phyloP scores from a whole-genome alignment of 352 stramenopile species.

The Pythium scleroteichum region DNA sequence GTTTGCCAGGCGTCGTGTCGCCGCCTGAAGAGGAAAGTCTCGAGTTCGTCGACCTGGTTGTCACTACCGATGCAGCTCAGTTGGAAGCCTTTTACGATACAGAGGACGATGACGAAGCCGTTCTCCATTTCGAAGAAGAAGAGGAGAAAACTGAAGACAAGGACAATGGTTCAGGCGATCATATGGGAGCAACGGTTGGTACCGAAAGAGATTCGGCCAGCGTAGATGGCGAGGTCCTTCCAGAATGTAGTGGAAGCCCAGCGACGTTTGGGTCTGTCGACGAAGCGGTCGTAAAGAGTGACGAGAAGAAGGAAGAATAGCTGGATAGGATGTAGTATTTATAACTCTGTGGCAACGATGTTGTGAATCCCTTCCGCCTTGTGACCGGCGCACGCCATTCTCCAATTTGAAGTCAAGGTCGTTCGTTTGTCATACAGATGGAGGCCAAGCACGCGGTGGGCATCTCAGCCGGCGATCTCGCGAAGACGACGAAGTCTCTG shows the following conservation, averaged over 20 bases:
- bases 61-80: slow-evolving; percentile 56
- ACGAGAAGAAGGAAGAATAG: neutral
- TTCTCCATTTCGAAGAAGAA: slow-evolving; percentile 25
- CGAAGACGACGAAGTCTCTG: slow-evolving; percentile 60
- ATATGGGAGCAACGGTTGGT: neutral
- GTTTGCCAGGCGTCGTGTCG: slow-evolving; percentile 13
- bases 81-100: slow-evolving; percentile 82
- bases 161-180: neutral
- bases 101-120: slow-evolving; percentile 32
- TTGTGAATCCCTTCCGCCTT: slow-evolving; percentile 3
- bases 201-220: neutral
- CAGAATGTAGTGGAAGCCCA: slow-evolving; percentile 1
- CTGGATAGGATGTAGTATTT: slow-evolving; percentile 7
- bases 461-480: slow-evolving; percentile 60
- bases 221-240: neutral
- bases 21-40: slow-evolving; percentile 42
- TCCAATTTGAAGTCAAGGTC: neutral
- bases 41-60: slow-evolving; percentile 72
- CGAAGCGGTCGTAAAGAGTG: neutral
- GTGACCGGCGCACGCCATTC: neutral
- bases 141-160: slow-evolving; percentile 36
- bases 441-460: slow-evolving; percentile 52
- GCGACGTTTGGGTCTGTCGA: neutral
- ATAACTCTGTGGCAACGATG: slow-evolving; percentile 2
- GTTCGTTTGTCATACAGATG: slow-evolving; percentile 30